Evolutionary conservation across 257 asterid genomes (phyloP).

Genomic region (Osmanthus fragrans): DNA sequence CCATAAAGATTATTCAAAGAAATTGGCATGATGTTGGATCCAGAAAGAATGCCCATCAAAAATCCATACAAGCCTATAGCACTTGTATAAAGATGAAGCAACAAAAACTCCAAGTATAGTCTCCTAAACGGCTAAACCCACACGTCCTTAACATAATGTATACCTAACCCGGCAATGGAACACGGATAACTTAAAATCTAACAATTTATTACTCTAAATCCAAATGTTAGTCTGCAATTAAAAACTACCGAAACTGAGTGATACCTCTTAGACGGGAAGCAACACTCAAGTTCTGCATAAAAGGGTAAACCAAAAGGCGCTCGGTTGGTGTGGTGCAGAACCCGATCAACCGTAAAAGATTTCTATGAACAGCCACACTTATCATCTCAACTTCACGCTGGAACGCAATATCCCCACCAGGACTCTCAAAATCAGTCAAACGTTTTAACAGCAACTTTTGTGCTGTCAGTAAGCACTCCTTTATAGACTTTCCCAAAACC

Average conservation of each 20-base stretch:
- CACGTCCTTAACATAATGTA: neutral
- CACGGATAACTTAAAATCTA: neutral
- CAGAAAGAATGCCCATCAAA: neutral
- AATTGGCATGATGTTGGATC: neutral
- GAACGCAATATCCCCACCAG: conserved; percentile 94
- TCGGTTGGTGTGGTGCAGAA: conserved; percentile 95
- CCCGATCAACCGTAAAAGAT: conserved; percentile 80
- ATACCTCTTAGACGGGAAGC: conserved; percentile 94
- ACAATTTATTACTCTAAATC: neutral
- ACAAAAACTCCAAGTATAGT: neutral
- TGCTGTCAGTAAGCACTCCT: conserved; percentile 74
- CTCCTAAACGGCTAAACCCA: conserved; percentile 1
- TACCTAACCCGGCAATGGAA: neutral
- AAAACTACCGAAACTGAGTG: neutral
- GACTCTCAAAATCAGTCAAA: conserved; percentile 82
- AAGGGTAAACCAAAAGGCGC: conserved; percentile 88
- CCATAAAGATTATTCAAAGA: too few relatives aligned
- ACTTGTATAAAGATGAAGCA: neutral
- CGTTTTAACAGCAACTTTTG: conserved; percentile 95
- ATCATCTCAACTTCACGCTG: conserved; percentile 99
- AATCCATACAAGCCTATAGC: neutral
- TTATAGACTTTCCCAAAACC: conserved; percentile 96
- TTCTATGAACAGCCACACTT: conserved; percentile 94
- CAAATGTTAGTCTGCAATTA: neutral
- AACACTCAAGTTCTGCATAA: conserved; percentile 91